These are phyloP conservation scores for Penicillium sp. DNA, from an alignment of 2,329 filamentous ascomycete genomes.

Conservation along the genomic window DNA sequence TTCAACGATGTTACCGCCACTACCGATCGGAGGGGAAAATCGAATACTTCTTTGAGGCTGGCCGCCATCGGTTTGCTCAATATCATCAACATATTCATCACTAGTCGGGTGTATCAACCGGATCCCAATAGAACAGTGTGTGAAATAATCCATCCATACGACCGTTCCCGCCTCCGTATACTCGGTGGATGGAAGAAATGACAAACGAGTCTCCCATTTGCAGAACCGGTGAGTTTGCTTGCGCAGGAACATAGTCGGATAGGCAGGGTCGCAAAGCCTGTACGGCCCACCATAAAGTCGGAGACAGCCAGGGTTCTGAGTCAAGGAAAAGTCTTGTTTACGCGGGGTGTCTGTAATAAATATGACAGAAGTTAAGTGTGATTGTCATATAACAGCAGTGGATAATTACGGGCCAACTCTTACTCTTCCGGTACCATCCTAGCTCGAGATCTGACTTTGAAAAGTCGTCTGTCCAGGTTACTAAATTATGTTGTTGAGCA, in stretches of 20 bases:
- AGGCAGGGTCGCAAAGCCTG: conserved; percentile 47
- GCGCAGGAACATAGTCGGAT: conserved; percentile 51
- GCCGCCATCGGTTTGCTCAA: background rate
- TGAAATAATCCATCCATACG: conserved; percentile 53
- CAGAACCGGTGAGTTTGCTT: conserved; percentile 49
- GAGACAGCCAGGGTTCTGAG: conserved; percentile 41
- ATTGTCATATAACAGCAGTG: background rate
- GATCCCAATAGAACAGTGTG: conserved; percentile 43
- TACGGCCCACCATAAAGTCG: conserved; percentile 53
- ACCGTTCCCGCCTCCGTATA: conserved; percentile 52
- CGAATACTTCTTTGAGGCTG: conserved; percentile 21
- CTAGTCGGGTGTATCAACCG: conserved; percentile 15
- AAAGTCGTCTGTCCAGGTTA: conserved; percentile 29
- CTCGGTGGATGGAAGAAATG: conserved; percentile 42
- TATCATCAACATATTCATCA: conserved; percentile 3
- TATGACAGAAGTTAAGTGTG: no score
- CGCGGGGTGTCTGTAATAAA: conserved; percentile 51
- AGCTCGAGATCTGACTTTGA: conserved; percentile 20
- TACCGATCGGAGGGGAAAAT: conserved; percentile 22
- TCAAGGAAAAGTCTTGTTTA: conserved; percentile 46
- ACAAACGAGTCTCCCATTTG: conserved; percentile 42
- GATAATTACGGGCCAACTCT: conserved; percentile 19
- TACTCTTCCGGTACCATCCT: conserved; percentile 40
- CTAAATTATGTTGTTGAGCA: background rate
- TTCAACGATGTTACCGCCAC: conserved; percentile 13